Evolutionary conservation across 345 rosid species (phyloP).

Genomic region (Carallia brachiata): DNA sequence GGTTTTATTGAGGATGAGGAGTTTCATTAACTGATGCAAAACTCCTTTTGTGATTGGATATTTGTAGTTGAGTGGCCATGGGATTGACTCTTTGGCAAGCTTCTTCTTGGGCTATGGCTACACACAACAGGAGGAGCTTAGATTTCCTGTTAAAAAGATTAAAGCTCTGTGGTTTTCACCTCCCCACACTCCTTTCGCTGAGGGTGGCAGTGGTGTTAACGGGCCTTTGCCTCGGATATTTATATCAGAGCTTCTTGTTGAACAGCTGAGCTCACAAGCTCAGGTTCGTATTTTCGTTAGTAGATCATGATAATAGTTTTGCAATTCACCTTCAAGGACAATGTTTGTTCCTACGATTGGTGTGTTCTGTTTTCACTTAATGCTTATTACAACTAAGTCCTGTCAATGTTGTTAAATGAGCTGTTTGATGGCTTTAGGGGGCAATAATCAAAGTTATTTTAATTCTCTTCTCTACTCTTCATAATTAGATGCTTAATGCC

Average conservation of each 20-base stretch:
- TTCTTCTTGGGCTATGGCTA: conserved; percentile 84
- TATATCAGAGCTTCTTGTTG: conserved; percentile 89
- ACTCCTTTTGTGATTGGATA: background rate
- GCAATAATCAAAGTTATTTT: too few species aligned
- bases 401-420: background rate
- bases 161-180: conserved; percentile 96
- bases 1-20: background rate
- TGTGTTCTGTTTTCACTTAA: background rate
- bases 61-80: conserved; percentile 65
- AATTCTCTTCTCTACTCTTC: too few species aligned
- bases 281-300: conserved; percentile 43
- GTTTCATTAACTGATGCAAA: conserved; percentile 4
- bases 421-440: too few species aligned
- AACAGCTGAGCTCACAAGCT: conserved; percentile 66
- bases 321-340: background rate
- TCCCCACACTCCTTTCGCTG: conserved; percentile 39
- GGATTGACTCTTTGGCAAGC: conserved; percentile 73
- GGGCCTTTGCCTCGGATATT: conserved; percentile 89
- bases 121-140: conserved; percentile 64
- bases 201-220: conserved; percentile 49
- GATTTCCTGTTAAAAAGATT: conserved; percentile 88
- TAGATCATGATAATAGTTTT: background rate
- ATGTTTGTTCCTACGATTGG: background rate
- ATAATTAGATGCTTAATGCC: too few species aligned
- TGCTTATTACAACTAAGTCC: background rate